Conservation (phyloP, 345 rosid genomes). For the Mercurialis annua region DNA sequence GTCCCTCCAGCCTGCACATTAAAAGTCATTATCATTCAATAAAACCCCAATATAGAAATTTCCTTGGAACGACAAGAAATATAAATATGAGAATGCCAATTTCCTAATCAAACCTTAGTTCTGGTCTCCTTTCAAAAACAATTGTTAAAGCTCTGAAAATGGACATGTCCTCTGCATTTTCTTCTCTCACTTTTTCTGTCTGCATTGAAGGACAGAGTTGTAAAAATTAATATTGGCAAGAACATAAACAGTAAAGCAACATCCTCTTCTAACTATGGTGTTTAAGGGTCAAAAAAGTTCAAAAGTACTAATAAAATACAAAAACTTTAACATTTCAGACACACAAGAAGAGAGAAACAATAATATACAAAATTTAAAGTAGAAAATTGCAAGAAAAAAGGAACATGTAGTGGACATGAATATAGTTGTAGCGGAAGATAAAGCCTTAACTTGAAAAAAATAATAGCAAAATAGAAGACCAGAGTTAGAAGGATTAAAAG, state of each 20-base stretch:
- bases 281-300: not conserved
- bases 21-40: conserved; percentile 16
- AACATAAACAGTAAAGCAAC: not conserved
- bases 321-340: too few species aligned
- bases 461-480: not conserved
- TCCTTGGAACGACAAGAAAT: not conserved
- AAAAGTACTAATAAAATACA: too few species aligned
- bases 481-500: not conserved
- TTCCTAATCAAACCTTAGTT: conserved; percentile 53
- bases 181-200: conserved; percentile 71
- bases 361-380: not conserved
- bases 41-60: not conserved
- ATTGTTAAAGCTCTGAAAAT: conserved; percentile 62
- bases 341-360: too few species aligned
- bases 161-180: conserved; percentile 66
- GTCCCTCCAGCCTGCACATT: conserved; percentile 65
- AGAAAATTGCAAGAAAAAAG: not conserved
- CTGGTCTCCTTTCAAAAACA: conserved; percentile 72
- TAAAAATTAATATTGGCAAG: conserved; percentile 13
- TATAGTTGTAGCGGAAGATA: not conserved
- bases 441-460: not conserved
- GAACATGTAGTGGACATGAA: not conserved
- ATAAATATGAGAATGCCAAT: not conserved
- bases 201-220: conserved; percentile 37
- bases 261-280: not conserved